Conservation (phyloP, 2,329 filamentous ascomycete species). For the Penicillium corylophilum region DNA sequence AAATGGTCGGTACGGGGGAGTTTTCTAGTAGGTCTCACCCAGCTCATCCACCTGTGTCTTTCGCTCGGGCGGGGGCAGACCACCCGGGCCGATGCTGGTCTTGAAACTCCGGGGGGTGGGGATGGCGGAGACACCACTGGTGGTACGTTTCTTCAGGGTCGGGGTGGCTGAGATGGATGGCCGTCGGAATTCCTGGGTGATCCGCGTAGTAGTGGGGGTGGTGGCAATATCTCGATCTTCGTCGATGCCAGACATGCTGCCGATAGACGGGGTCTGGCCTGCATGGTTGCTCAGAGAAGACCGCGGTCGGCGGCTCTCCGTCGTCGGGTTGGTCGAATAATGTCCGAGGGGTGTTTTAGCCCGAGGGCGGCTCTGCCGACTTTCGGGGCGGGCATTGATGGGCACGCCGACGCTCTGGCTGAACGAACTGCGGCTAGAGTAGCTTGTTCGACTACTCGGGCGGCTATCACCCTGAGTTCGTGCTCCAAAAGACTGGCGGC, state of each 20-base stretch:
- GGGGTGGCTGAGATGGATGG: slow-evolving; percentile 50
- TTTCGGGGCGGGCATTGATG: slow-evolving; percentile 58
- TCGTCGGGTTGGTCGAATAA: slow-evolving; percentile 50
- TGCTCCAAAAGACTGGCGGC: slow-evolving; percentile 51
- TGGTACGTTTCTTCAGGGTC: slow-evolving; percentile 52
- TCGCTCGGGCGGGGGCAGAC: slow-evolving; percentile 50
- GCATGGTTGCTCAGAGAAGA: slow-evolving; percentile 65
- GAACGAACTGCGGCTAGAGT: slow-evolving; percentile 46
- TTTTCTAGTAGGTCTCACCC: slow-evolving; percentile 56
- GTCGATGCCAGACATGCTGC: slow-evolving; percentile 54
- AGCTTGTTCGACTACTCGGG: slow-evolving; percentile 71
- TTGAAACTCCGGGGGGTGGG: slow-evolving; percentile 41
- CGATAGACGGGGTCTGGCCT: slow-evolving; percentile 59
- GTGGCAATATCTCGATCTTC: slow-evolving; percentile 51
- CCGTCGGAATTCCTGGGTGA: slow-evolving; percentile 33
- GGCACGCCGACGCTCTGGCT: slow-evolving; percentile 41
- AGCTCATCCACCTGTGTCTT: slow-evolving; percentile 54
- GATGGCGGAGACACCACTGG: slow-evolving; percentile 46
- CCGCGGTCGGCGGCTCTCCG: slow-evolving; percentile 60
- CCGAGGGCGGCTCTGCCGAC: slow-evolving; percentile 61
- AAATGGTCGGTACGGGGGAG: background rate
- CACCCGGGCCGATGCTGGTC: slow-evolving; percentile 40
- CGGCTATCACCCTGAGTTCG: slow-evolving; percentile 54
- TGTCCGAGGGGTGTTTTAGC: slow-evolving; percentile 64
- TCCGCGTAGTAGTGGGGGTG: slow-evolving; percentile 45